Evolutionary conservation across 1,284 basidiomycete genomes (phyloP), one percentile per base, ranked within the genome.

Genomic region (Stygiomarasmius scandens): DNA sequence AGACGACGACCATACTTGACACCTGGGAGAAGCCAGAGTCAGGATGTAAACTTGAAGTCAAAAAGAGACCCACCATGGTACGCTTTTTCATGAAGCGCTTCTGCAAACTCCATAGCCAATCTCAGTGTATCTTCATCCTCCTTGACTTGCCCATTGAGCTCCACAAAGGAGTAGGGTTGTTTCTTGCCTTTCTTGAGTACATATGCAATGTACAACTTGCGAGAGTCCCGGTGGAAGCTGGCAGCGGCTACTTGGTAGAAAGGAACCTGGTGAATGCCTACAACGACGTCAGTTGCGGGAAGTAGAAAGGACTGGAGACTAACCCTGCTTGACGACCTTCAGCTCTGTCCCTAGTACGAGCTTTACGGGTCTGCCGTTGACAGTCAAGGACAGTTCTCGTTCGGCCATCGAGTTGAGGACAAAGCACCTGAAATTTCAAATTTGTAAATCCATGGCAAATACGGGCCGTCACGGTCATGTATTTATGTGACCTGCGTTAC

Each of bases 161-260:
- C 74, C 10, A 75, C 65, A 52, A 87, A 71, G 10, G 66, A 63
- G 9, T 79, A 67, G n/a, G 63, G 61, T 6, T 67, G 69, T 34
- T 74, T 75, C 55, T 72, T 71, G 53, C 72, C 75, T 38, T 69
- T 69, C 56, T 75, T 78, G n/a, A 68, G 70, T 44, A 89, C 63
- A 57, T 81, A 80, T 23, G 81, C 75, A 2, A 87, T 69, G 38
- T 79, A 69, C 20, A 87, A 62, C 2, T 60, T 56, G 16, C 69
- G 64, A 2, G 65, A 61, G 9, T 73, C 68, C 34, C 67, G 65
- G 19, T 77, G 69, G 38, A 79, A 66, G 38, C 70, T 74, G 1
- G 81, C 81, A 61, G 77, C 77, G 19, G 90, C 66, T 49, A 90
- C 77, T 61, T 85, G 75, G 38, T 74, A 73, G 52, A 82, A 68